These are phyloP conservation scores for Hyphopichia pseudoburtonii DNA, from an alignment of 1,139 yeast genomes.

Conservation along the genomic window DNA sequence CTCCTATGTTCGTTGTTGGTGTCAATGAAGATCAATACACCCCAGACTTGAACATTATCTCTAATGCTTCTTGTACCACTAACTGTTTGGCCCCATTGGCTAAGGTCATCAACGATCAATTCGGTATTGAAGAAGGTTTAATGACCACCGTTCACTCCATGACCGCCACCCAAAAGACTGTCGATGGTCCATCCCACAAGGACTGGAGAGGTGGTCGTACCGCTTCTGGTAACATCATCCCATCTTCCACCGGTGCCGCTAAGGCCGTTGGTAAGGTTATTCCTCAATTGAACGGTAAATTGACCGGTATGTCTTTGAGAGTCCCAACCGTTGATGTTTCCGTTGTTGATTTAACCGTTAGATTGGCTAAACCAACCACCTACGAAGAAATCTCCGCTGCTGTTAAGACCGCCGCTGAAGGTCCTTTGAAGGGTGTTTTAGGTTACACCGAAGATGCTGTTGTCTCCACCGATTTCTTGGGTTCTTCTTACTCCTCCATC, in stretches of 20 bases:
- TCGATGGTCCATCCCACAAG: constrained; percentile 89
- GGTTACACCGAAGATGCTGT: constrained; percentile 88
- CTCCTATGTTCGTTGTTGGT: constrained; percentile 88
- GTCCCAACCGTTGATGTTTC: constrained; percentile 88
- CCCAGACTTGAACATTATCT: constrained; percentile 67
- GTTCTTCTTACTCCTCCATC: constrained; percentile 76
- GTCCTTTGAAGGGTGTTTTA: constrained; percentile 69
- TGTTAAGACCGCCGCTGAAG: constrained; percentile 68
- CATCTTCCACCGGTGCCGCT: constrained; percentile 92
- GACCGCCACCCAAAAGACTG: constrained; percentile 90
- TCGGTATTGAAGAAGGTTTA: constrained; percentile 83
- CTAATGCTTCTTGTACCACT: constrained; percentile 90
- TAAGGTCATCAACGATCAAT: constrained; percentile 75
- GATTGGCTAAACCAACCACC: constrained; percentile 66
- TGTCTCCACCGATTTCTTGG: constrained; percentile 81
- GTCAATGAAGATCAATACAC: constrained; percentile 76
- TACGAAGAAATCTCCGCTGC: constrained; percentile 76
- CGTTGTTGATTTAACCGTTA: constrained; percentile 50
- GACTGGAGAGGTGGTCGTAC: constrained; percentile 97
- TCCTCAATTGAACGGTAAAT: constrained; percentile 84
- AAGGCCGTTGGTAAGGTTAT: constrained; percentile 91
- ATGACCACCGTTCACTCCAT: constrained; percentile 91
- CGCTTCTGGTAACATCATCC: constrained; percentile 87
- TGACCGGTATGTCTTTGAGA: constrained; percentile 87
- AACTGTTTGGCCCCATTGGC: constrained; percentile 90